These are phyloP conservation scores for Cryptococcus amylolentus DNA, from an alignment of 1,284 basidiomycete species.

Conservation along the genomic window DNA sequence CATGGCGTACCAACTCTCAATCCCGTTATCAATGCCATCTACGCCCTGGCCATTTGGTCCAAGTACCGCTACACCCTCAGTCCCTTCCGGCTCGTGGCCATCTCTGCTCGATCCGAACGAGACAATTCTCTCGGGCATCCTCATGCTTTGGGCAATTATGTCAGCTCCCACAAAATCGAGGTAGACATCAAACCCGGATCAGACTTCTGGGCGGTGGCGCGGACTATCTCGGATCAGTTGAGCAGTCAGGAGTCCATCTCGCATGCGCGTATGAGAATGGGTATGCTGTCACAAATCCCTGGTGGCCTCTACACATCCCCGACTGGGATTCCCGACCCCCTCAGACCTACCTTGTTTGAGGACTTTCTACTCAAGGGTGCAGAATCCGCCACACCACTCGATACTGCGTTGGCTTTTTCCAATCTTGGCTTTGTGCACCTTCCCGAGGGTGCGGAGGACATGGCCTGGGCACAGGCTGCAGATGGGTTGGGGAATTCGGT, in stretches of 20 bases:
- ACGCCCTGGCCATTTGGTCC: slow-evolving; percentile 26
- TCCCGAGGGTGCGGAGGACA: neutral
- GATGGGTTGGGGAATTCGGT: neutral
- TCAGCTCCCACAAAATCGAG: slow-evolving; percentile 15
- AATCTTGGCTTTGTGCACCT: neutral
- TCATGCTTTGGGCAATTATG: slow-evolving; percentile 31
- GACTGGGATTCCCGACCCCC: slow-evolving; percentile 10
- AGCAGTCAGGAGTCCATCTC: slow-evolving; percentile 2
- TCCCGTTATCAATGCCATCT: slow-evolving; percentile 30
- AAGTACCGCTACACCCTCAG: slow-evolving; percentile 7
- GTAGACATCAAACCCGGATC: neutral
- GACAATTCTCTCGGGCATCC: slow-evolving; percentile 20
- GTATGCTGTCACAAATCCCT: slow-evolving; percentile 34
- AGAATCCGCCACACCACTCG: slow-evolving; percentile 10
- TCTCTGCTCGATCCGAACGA: slow-evolving; percentile 29
- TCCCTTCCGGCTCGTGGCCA: slow-evolving; percentile 6
- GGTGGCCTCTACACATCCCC: slow-evolving; percentile 13
- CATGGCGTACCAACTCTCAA: slow-evolving; percentile 33
- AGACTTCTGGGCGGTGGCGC: slow-evolving; percentile 27
- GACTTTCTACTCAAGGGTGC: slow-evolving; percentile 24
- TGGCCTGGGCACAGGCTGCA: neutral
- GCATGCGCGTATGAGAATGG: slow-evolving; percentile 24
- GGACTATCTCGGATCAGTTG: slow-evolving; percentile 7
- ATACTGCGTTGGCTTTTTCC: slow-evolving; percentile 15
- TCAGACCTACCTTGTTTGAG: slow-evolving; percentile 37